phyloP scores from a whole-genome alignment of 2,329 filamentous ascomycete species.

The Colletotrichum musae region DNA sequence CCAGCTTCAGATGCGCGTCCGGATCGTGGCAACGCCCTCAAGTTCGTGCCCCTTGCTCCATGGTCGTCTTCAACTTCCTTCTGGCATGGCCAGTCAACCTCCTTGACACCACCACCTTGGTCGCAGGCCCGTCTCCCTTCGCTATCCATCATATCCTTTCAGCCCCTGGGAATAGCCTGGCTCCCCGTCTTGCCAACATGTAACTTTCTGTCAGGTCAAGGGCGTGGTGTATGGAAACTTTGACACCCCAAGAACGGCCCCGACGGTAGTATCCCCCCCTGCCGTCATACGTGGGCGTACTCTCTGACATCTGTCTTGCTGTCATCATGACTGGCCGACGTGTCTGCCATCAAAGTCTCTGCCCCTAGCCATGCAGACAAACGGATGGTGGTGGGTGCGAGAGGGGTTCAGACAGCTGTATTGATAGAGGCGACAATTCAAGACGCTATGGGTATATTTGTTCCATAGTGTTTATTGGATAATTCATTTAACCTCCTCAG shows the following conservation, averaged over 20 bases:
- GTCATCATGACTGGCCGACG: slow-evolving; percentile 8
- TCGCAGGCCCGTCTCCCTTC: slow-evolving; percentile 7
- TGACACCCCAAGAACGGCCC: slow-evolving; percentile 1
- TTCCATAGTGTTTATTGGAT: slow-evolving; percentile 23
- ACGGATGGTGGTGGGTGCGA: slow-evolving; percentile 1
- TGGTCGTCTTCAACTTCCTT: neutral
- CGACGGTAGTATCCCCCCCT: neutral
- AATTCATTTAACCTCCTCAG: slow-evolving; percentile 62
- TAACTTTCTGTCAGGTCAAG: slow-evolving; percentile 15
- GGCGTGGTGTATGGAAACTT: slow-evolving; percentile 18
- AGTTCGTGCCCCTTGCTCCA: slow-evolving; percentile 9
- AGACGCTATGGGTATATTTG: slow-evolving; percentile 22
- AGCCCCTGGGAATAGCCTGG: slow-evolving; percentile 7
- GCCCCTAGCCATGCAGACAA: slow-evolving; percentile 9
- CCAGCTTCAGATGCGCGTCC: slow-evolving; percentile 35
- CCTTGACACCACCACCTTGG: slow-evolving; percentile 5
- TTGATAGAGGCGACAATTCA: slow-evolving; percentile 2
- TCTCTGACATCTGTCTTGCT: neutral
- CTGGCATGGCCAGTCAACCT: slow-evolving; percentile 8
- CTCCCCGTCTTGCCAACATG: slow-evolving; percentile 9
- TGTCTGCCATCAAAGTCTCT: neutral
- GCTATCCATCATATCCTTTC: neutral
- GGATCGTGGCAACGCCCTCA: slow-evolving; percentile 21
- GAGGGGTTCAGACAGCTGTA: slow-evolving; percentile 14
- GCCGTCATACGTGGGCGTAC: slow-evolving; percentile 7